Evolutionary conservation across 495 filamentous ascomycete species (phyloP).

Genomic region (Xylaria curta): DNA sequence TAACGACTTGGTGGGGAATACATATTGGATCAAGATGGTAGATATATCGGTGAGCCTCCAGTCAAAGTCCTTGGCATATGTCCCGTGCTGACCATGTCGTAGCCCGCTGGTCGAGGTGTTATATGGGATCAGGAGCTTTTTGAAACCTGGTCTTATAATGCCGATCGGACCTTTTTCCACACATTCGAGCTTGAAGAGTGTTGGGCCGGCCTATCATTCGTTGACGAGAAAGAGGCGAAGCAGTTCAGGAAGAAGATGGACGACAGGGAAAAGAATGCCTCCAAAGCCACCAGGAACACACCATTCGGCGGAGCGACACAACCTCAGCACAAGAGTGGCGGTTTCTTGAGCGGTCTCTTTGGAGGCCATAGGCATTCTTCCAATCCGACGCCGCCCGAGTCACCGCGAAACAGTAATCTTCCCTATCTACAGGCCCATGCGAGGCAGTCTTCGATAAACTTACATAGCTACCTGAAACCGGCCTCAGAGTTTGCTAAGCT

Average conservation of each 20-base stretch:
- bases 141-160: slow-evolving; percentile 91
- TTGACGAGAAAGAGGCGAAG: slow-evolving; percentile 95
- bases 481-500: slow-evolving; percentile 66
- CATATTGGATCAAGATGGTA: slow-evolving; percentile 96
- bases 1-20: slow-evolving; percentile 92
- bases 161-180: slow-evolving; percentile 96
- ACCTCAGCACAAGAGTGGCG: slow-evolving; percentile 51
- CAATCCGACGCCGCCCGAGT: slow-evolving; percentile 62
- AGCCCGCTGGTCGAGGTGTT: slow-evolving; percentile 84
- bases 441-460: slow-evolving; percentile 48
- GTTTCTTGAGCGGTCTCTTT: slow-evolving; percentile 73
- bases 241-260: slow-evolving; percentile 94
- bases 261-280: slow-evolving; percentile 90
- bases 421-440: slow-evolving; percentile 56
- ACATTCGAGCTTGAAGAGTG: slow-evolving; percentile 94
- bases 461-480: slow-evolving; percentile 46
- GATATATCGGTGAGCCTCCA: slow-evolving; percentile 83
- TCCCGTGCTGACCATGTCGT: slow-evolving; percentile 24
- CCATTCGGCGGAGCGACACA: slow-evolving; percentile 70
- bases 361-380: slow-evolving; percentile 73
- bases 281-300: slow-evolving; percentile 78
- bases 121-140: slow-evolving; percentile 99
- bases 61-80: neutral
- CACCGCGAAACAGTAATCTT: slow-evolving; percentile 53
- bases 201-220: slow-evolving; percentile 86